Evolutionary conservation across 345 rosid genomes (phyloP).

Genomic region (Salix koriyanagi): DNA sequence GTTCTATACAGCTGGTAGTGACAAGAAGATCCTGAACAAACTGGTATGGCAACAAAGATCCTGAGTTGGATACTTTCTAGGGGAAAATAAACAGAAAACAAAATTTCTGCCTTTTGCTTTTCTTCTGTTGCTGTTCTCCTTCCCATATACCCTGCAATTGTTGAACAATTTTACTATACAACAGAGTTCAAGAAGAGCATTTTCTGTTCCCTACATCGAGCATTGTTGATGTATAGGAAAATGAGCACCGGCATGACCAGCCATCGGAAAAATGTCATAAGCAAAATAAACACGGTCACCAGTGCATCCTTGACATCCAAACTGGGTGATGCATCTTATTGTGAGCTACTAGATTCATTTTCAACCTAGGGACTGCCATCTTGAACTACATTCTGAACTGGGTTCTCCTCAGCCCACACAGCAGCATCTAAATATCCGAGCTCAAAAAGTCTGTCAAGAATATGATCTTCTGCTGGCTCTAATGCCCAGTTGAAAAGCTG

Average conservation of each 20-base stretch:
- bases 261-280: background rate
- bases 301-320: slow-evolving; percentile 1
- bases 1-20: background rate
- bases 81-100: background rate
- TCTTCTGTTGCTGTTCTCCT: background rate
- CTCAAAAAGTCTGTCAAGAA: slow-evolving; percentile 74
- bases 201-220: background rate
- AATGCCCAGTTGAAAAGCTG: slow-evolving; percentile 94
- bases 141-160: background rate
- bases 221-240: background rate
- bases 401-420: slow-evolving; percentile 69
- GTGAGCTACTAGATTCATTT: slow-evolving; percentile 21
- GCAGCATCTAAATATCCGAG: slow-evolving; percentile 78
- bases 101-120: background rate
- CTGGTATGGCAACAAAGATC: background rate
- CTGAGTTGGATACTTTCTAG: background rate
- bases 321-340: too few relatives aligned
- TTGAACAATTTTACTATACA: background rate
- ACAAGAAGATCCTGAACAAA: background rate
- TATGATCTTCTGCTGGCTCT: slow-evolving; percentile 75
- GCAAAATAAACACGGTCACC: background rate
- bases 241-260: slow-evolving; percentile 1
- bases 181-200: background rate
- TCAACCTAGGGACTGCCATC: slow-evolving; percentile 24
- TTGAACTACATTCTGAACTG: slow-evolving; percentile 45